Conservation (phyloP, 2,329 filamentous ascomycete genomes). For the Dothideomycetes sp. region DNA sequence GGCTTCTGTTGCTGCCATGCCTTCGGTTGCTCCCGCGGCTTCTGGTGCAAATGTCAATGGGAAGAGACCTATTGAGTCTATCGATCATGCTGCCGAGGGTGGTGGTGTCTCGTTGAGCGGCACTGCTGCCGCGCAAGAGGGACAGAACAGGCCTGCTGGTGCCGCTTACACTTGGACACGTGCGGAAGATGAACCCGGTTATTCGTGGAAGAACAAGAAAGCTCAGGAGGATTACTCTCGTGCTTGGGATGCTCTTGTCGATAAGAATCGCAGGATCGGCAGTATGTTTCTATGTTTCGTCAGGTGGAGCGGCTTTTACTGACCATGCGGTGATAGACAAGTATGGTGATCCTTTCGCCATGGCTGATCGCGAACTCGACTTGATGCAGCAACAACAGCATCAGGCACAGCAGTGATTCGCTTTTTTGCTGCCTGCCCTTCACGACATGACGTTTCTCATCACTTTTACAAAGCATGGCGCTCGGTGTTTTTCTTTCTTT, state of each 20-base stretch:
- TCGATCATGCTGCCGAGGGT: constrained; percentile 23
- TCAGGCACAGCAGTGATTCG: constrained; percentile 11
- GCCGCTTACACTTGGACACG: constrained; percentile 27
- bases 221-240: constrained; percentile 47
- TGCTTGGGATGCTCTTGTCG: constrained; percentile 41
- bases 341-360: constrained; percentile 28
- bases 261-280: constrained; percentile 34
- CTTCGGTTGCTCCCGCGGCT: constrained; percentile 17
- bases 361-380: constrained; percentile 26
- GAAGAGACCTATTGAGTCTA: constrained; percentile 28
- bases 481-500: constrained; percentile 8
- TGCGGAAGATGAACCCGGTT: constrained; percentile 38
- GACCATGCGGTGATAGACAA: constrained; percentile 18
- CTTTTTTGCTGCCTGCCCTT: no score
- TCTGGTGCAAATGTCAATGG: constrained; percentile 28
- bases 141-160: constrained; percentile 19
- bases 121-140: constrained; percentile 3
- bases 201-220: constrained; percentile 48
- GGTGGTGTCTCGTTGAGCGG: not conserved
- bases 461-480: constrained; percentile 9
- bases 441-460: constrained; percentile 6
- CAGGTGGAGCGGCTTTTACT: not conserved
- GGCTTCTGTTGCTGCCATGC: no score
- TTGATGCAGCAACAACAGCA: constrained; percentile 13
- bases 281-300: constrained; percentile 18